Evolutionary conservation across 2,329 filamentous ascomycete species (phyloP), one percentile per base, ranked within the genome.

Genomic region (Microthyrium microscopicum): DNA sequence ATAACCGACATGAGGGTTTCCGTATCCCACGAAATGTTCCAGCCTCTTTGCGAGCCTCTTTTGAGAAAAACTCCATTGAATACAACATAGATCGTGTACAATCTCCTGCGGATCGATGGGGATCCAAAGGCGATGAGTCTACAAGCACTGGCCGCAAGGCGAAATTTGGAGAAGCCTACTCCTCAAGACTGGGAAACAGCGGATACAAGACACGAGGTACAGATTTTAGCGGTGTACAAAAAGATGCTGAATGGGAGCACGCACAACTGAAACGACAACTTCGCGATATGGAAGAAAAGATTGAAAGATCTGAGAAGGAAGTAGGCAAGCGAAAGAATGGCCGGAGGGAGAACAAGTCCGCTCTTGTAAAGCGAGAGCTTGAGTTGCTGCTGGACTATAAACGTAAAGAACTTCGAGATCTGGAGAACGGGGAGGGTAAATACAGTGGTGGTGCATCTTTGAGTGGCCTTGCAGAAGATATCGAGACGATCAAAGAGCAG

Each of bases 341-440:
- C 43, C 70, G 65, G 45, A 72, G 69, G 59, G 65, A 84, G 29
- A 77, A 72, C 17, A 91, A 84, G 57, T 87, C 87, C 27, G 82
- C 84, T 24, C 66, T 98, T 26, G 82, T 95, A 36, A 95, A 94
- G 67, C 68, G 85, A 41, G 89, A 98, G 58, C 63, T 94, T 29
- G 83, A 95, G 55, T 82, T 93, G 60, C 58, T 98, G 55, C 64
- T 98, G 27, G 89, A 98, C 50, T 95, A 92, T 56, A 98, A 98
- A 70, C 66, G 82, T 52, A 73, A 73, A 49, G 77, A 76, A 61
- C 62, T 87, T 52, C 66, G 72, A 44, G 84, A 79, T 32, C 49
- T 84, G 55, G 77, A 89, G 56, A 69, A 73, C 41, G 29, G 29
- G 11, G 67, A 70, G 35, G 74, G 70, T 41, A 76, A 67, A 58